Base-by-base conservation (phyloP, 768 basidiomycete species). In the Rickenella mellea region DNA sequence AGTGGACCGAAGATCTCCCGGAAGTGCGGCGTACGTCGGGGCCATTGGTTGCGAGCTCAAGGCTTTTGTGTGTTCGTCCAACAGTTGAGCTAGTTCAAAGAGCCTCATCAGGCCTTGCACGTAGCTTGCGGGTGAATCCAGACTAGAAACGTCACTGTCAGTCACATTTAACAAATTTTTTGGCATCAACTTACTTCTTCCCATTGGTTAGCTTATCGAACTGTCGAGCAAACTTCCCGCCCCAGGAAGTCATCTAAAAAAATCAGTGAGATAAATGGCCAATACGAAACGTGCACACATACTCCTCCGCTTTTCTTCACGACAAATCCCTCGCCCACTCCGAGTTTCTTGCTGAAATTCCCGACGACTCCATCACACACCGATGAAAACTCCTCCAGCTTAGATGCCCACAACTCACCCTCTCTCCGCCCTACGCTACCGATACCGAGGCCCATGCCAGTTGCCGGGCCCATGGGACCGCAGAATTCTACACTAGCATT, bases 111-210 rank as follows among this genome's bases (percentile, higher is more conserved):
- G 70, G 30, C 78, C 83, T 47, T 80, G 70, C 40, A 90, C 84
- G 55, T 94, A 93, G 3, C 75, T 72, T 1, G 83, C 79, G 7
- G 91, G 90, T 14, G 91, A 92, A 59, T 94, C 90, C 39, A 92
- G 73, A 56, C 89, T 93, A 48, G 28, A 15, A 26, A 24, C 17
- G 28, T 44, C 7, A 3, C 4, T 17, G 24, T 6, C 29, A 27
- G n/a, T n/a, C n/a, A n/a, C n/a, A n/a, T n/a, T n/a, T n/a, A n/a
- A n/a, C n/a, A n/a, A n/a, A 17, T n/a, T n/a, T n/a, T n/a, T n/a
- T n/a, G n/a, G 25, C 39, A 26, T 26, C 9, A 28, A 61, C 78
- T 54, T 58, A 90, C 88, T 88, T 88, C 67, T 92, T 92, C 48
- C 84, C 87, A 51, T 83, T 88, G 31, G 88, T 88, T 52, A 89